Evolutionary conservation across 768 basidiomycete species (phyloP).

Genomic region (Calocybe indica): DNA sequence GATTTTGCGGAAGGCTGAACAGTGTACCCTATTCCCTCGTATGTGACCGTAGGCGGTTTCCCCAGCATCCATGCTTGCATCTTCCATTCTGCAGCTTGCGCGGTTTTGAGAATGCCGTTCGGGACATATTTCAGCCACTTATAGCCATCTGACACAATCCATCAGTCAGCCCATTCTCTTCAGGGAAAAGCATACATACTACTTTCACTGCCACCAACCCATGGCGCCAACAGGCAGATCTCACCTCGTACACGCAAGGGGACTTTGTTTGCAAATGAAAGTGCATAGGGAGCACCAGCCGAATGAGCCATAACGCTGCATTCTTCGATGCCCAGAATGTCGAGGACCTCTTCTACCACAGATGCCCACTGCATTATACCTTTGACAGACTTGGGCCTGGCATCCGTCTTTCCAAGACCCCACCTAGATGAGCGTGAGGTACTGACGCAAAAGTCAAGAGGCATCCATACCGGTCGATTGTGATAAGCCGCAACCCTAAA

Average conservation of each 20-base stretch:
- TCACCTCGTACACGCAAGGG: constrained; percentile 76
- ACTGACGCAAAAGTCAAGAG: constrained; percentile 3
- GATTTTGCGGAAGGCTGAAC: constrained; percentile 27
- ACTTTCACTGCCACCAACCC: constrained; percentile 89
- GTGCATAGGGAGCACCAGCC: constrained; percentile 91
- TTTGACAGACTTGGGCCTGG: constrained; percentile 58
- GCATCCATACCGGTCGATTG: constrained; percentile 74
- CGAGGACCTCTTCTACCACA: constrained; percentile 87
- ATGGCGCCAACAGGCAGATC: constrained; percentile 87
- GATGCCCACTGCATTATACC: constrained; percentile 89
- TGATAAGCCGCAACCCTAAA: constrained; percentile 82
- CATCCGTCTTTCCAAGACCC: constrained; percentile 88
- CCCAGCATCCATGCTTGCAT: constrained; percentile 97
- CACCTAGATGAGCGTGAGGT: constrained; percentile 43
- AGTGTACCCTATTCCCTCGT: constrained; percentile 82
- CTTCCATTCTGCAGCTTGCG: constrained; percentile 96
- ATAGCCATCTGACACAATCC: constrained; percentile 57
- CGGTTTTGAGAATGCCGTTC: constrained; percentile 86
- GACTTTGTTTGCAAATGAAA: constrained; percentile 77
- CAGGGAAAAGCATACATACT: constrained; percentile 43
- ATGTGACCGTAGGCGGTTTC: constrained; percentile 83
- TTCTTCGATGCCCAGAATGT: constrained; percentile 66
- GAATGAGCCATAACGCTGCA: constrained; percentile 95
- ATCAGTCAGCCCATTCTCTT: constrained; percentile 1
- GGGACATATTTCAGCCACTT: constrained; percentile 98